Evolutionary conservation across 768 basidiomycete genomes (phyloP).

Genomic region (Russula sp.): DNA sequence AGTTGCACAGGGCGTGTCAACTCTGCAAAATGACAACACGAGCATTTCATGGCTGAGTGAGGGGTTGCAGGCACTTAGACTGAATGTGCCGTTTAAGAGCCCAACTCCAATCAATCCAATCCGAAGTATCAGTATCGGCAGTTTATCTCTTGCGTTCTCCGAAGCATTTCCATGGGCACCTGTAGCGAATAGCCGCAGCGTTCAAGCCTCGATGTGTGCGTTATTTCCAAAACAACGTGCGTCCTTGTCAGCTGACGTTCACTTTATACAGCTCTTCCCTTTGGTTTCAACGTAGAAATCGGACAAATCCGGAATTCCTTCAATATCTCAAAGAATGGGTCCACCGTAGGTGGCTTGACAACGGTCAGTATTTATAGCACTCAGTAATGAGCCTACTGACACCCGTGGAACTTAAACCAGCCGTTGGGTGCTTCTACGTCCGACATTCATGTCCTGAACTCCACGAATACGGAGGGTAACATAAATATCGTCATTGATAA

Average conservation of each 20-base stretch:
- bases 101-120: slow-evolving; percentile 58
- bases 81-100: slow-evolving; percentile 61
- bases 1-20: slow-evolving; percentile 57
- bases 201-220: slow-evolving; percentile 57
- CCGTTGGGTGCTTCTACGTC: slow-evolving; percentile 64
- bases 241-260: neutral
- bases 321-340: slow-evolving; percentile 53
- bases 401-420: slow-evolving; percentile 35
- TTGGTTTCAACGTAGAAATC: slow-evolving; percentile 61
- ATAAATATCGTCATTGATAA: slow-evolving; percentile 62
- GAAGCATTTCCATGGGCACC: slow-evolving; percentile 56
- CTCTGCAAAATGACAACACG: slow-evolving; percentile 54
- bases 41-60: slow-evolving; percentile 63
- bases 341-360: slow-evolving; percentile 53
- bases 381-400: neutral
- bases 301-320: slow-evolving; percentile 64
- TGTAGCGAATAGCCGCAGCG: slow-evolving; percentile 52
- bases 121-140: slow-evolving; percentile 58
- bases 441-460: slow-evolving; percentile 49
- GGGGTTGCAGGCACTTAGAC: slow-evolving; percentile 54
- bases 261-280: slow-evolving; percentile 56
- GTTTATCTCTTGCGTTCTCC: slow-evolving; percentile 56
- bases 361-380: slow-evolving; percentile 43
- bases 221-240: neutral
- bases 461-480: slow-evolving; percentile 55